Conservation (phyloP, 2,329 filamentous ascomycete genomes). For the Diaporthe citrichinensis region DNA sequence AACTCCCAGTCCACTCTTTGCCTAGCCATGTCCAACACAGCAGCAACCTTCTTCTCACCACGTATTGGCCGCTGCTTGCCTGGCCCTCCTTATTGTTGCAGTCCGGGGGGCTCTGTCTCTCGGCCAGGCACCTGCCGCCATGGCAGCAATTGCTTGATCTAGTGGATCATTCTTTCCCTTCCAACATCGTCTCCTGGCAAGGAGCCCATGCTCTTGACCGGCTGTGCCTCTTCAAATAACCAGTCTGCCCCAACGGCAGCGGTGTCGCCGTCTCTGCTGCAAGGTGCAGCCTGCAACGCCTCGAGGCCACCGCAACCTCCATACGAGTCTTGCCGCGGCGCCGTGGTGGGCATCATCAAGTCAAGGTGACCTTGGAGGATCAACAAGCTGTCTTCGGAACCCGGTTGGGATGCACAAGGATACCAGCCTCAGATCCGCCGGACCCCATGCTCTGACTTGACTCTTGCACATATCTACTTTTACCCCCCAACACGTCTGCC, state of each 20-base stretch:
- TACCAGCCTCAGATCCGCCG: slow-evolving; percentile 35
- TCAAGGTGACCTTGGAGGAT: slow-evolving; percentile 24
- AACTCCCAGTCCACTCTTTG: neutral
- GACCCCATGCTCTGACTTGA: slow-evolving; percentile 19
- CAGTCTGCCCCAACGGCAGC: neutral
- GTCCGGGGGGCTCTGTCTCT: neutral
- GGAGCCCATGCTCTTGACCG: neutral
- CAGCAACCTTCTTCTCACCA: neutral
- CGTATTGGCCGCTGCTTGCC: slow-evolving; percentile 25
- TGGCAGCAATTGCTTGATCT: neutral
- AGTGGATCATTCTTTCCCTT: neutral
- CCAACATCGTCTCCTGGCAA: neutral
- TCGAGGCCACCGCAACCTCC: neutral
- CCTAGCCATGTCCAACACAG: neutral
- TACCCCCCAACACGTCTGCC: slow-evolving; percentile 6
- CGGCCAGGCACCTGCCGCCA: neutral
- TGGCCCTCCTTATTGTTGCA: slow-evolving; percentile 11
- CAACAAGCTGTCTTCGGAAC: slow-evolving; percentile 18
- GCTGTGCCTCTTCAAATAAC: slow-evolving; percentile 9
- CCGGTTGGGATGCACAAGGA: slow-evolving; percentile 23
- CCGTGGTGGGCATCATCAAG: neutral
- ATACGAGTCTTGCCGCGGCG: too few species aligned
- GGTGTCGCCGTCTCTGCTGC: neutral
- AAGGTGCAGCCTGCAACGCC: slow-evolving; percentile 28
- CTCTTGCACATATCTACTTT: slow-evolving; percentile 23